phyloP scores from a whole-genome alignment of 257 asterid species.

The Petunia secreta region DNA sequence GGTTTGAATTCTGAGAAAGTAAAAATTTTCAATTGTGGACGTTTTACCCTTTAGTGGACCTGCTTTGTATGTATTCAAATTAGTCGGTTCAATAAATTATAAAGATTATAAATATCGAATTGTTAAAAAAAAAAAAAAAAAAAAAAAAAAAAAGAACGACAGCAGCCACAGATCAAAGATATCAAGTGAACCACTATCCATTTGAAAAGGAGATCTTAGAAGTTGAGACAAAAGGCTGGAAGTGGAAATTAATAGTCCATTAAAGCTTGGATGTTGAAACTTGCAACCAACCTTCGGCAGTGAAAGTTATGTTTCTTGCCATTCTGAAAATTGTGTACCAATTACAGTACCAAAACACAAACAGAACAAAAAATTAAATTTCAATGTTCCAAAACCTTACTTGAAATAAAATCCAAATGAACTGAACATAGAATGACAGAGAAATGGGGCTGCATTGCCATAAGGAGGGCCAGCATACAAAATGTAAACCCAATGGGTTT shows the following conservation, averaged over 20 bases:
- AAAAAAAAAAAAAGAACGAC: not conserved
- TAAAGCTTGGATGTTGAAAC: not conserved
- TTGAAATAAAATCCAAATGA: not conserved
- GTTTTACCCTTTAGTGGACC: too few relatives aligned
- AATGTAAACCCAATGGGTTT: slow-evolving; percentile 10
- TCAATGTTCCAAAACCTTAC: slow-evolving; percentile 12
- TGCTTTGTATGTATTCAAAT: too few relatives aligned
- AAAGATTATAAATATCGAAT: not conserved
- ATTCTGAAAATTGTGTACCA: not conserved
- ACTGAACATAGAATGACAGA: not conserved
- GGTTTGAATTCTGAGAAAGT: too few relatives aligned
- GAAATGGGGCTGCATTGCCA: not conserved
- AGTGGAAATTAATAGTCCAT: not conserved
- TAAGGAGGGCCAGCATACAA: not conserved
- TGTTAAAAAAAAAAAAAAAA: not conserved
- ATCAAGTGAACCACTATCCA: not conserved
- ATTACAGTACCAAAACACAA: not conserved
- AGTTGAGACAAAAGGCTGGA: not conserved
- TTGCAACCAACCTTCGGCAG: not conserved
- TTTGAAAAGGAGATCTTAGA: not conserved
- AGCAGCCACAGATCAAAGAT: not conserved
- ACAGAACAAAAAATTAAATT: not conserved
- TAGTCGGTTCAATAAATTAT: too few relatives aligned
- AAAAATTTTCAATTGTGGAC: too few relatives aligned
- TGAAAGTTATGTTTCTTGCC: slow-evolving; percentile 9